Conservation (phyloP, 345 rosid species). For the Citrus medica region DNA sequence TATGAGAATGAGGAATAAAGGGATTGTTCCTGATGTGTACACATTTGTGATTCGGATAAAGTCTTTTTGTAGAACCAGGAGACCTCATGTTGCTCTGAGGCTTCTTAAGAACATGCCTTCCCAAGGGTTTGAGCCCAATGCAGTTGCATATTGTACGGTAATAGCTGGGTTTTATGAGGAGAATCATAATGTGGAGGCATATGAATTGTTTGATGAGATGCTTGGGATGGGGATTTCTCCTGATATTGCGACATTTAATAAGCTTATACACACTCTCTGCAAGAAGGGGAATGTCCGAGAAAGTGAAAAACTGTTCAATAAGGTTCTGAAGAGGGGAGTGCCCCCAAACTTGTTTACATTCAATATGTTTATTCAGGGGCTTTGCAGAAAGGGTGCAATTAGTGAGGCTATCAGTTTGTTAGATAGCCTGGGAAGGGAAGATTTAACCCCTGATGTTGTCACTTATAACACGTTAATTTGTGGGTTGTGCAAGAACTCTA, state of each 20-base stretch:
- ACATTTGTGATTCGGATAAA: conserved; percentile 84
- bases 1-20: conserved; percentile 72
- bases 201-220: conserved; percentile 80
- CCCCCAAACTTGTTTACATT: conserved; percentile 79
- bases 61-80: conserved; percentile 72
- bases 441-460: conserved; percentile 71
- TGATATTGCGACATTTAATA: conserved; percentile 58
- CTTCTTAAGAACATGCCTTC: conserved; percentile 72
- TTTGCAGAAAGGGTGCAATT: conserved; percentile 62
- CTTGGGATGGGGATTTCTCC: conserved; percentile 52
- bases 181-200: conserved; percentile 45
- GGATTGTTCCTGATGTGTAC: conserved; percentile 68
- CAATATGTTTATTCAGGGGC: conserved; percentile 77
- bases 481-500: conserved; percentile 69
- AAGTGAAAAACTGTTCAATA: conserved; percentile 67
- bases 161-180: conserved; percentile 71
- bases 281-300: conserved; percentile 70
- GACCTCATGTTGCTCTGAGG: conserved; percentile 84
- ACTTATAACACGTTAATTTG: conserved; percentile 75
- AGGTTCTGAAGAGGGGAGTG: conserved; percentile 69
- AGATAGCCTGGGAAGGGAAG: conserved; percentile 45
- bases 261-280: conserved; percentile 75
- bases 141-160: conserved; percentile 75
- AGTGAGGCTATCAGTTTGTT: conserved; percentile 59
- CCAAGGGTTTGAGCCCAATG: conserved; percentile 74